Evolutionary conservation across 257 asterid species (phyloP), one percentile per base, ranked within the genome.

Genomic region (Solanum paucissectum): DNA sequence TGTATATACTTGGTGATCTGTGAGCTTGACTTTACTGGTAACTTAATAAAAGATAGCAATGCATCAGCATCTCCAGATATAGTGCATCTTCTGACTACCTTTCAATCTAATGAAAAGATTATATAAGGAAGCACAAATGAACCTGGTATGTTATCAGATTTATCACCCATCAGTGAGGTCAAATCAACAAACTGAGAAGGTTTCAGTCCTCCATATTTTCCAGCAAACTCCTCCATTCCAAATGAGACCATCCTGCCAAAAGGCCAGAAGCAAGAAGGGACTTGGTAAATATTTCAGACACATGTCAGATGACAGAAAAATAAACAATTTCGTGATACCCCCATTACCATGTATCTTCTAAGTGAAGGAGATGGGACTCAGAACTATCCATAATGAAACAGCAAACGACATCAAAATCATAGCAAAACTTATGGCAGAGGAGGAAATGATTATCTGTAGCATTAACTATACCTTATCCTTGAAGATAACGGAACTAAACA

Each of bases 151-250:
- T 96, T 97, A 87, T 97, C 99, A 87, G 98, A 90, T 87, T 88
- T 95, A 89, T 97, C 99, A 71, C 99, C 99, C 87, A 94, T 93
- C 42, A 97, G 99, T 76, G 99, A 91, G 88, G 94, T 89, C 86
- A 97, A 92, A 89, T 97, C 99, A 85, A 97, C 99, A 94, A 95
- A 97, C 90, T 97, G 99, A 58, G 96, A 95, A 87, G 99, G 99
- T 86, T 86, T 89, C 87, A 97, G 83, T 14, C 93, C 90, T 84
- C 99, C 99, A 92, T 95, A 96, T 86, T 91, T 93, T 89, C 91
- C 89, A 68, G 98, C 95, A 89, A 94, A 97, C 89, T 97, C 99
- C 89, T 97, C 99, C 93, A 95, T 82, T 85, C 99, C 99, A 90
- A 95, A 97, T n/a, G 99, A 97, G 85, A 92, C 91, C 99, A 96